A percentile compares a stretch with the other conserved stretches of the same genome.
Evolutionary conservation across 2,329 filamentous ascomycete species (phyloP).

Genomic region (Ilyonectria robusta): DNA sequence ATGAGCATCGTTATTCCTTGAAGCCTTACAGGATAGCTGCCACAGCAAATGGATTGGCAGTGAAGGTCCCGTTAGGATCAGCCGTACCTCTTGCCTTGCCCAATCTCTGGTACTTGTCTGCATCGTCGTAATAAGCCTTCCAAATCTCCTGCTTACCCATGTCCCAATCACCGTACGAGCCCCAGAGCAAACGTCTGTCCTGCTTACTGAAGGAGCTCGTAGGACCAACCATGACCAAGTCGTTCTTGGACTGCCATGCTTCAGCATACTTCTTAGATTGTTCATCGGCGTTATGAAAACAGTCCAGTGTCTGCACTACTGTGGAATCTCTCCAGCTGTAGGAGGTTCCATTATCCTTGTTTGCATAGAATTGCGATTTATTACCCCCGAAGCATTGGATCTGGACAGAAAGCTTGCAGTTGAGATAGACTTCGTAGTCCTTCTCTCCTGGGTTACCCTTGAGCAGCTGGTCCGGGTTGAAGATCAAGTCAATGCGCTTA

Average conservation of each 20-base stretch:
- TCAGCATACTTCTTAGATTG: conserved; percentile 52
- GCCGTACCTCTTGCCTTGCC: conserved; percentile 46
- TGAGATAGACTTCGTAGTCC: conserved; percentile 46
- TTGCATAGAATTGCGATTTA: conserved; percentile 57
- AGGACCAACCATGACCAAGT: conserved; percentile 48
- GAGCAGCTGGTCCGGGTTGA: conserved; percentile 32
- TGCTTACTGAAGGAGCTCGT: conserved; percentile 54
- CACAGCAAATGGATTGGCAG: conserved; percentile 53
- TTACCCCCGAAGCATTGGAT: conserved; percentile 62
- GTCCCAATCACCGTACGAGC: conserved; percentile 55
- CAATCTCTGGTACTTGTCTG: conserved; percentile 53
- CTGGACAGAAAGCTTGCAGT: conserved; percentile 61
- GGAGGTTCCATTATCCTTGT: conserved; percentile 61
- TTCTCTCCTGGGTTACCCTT: conserved; percentile 23
- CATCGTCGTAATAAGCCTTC: conserved; percentile 54
- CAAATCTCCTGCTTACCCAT: conserved; percentile 50
- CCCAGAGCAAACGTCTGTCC: conserved; percentile 58
- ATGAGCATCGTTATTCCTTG: no score
- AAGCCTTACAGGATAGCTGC: conserved; percentile 3
- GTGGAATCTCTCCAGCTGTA: conserved; percentile 64
- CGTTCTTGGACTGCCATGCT: conserved; percentile 60
- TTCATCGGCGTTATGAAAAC: conserved; percentile 55
- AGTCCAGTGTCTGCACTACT: conserved; percentile 57
- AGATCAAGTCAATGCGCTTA: conserved; percentile 37
- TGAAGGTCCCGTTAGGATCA: conserved; percentile 56